Base-by-base conservation (phyloP, 495 filamentous ascomycete species). In the Annulohypoxylon moriforme region DNA sequence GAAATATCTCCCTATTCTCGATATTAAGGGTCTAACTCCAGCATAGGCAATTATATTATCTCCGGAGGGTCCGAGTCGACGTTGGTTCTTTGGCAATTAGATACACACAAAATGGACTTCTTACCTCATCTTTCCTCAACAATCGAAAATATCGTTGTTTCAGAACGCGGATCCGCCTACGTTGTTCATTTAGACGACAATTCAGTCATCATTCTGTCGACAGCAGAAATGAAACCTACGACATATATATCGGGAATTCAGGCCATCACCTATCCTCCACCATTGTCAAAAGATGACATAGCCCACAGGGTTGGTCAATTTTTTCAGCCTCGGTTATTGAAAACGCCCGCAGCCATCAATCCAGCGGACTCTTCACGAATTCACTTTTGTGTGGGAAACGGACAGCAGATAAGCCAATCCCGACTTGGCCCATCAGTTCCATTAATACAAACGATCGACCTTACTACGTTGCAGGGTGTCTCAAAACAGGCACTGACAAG, bases 81-180 rank as follows among this genome's bases (percentile, higher is more conserved):
- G 4, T 81, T 99, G 53, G 92, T 98, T 14, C 80, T 97, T n/a
- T 99, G 94, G 94, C 96, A 99, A 77, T 80, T 98, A 18, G 93
- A 96, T 66, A 97, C 95, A 1, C 89, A 89, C 31, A 88, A 89
- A 67, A 88, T 88, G 71, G 90, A 95, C 72, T 91, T 87, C 77
- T 81, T 99, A 7, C 96, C 96, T 1, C 94, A 99, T 84, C 85
- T 99, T 38, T 91, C 91, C 6, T 90, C 93, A 4, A 85, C 89
- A 5, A 92, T 99, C 29, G 89, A 93, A 76, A 92, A 90, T 74
- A 86, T 98, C 46, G 89, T 92, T 14, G 87, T 98, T 34, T 97
- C 94, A 7, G 89, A 91, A 4, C 81, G 76, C 27, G 94, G 94
- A 9, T 86, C 91, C 50, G 90, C 91, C 0, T 98, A 98, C 75